Conservation (phyloP, 257 asterid genomes). For the Nicotiana paniculata region DNA sequence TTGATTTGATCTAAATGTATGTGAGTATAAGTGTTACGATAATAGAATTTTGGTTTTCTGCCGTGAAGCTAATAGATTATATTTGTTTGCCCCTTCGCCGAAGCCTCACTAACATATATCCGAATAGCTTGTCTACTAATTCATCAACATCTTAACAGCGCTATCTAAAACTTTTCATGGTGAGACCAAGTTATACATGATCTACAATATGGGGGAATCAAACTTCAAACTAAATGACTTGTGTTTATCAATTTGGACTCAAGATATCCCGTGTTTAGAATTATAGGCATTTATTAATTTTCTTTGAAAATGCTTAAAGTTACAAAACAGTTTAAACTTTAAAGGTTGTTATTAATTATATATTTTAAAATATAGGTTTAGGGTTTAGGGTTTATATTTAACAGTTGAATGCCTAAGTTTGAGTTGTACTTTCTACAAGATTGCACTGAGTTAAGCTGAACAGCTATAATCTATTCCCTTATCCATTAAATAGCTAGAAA, state of each 20-base stretch:
- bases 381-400: background rate
- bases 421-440: background rate
- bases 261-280: background rate
- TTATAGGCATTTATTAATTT: background rate
- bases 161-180: background rate
- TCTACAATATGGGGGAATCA: background rate
- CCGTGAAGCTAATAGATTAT: background rate
- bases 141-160: background rate
- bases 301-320: background rate
- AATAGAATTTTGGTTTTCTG: background rate
- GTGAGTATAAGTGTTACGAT: background rate
- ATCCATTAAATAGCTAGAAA: background rate
- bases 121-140: background rate
- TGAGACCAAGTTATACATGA: background rate
- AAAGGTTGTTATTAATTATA: background rate
- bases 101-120: background rate
- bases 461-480: background rate
- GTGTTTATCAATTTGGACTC: background rate
- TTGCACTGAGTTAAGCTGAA: background rate
- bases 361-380: too few species aligned
- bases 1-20: background rate
- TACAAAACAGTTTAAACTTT: background rate
- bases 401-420: background rate
- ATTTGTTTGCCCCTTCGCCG: background rate
- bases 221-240: background rate